Evolutionary conservation across 306 rosid genomes (phyloP), one percentile per base, ranked within the genome.

Genomic region (Rosa chinensis): DNA sequence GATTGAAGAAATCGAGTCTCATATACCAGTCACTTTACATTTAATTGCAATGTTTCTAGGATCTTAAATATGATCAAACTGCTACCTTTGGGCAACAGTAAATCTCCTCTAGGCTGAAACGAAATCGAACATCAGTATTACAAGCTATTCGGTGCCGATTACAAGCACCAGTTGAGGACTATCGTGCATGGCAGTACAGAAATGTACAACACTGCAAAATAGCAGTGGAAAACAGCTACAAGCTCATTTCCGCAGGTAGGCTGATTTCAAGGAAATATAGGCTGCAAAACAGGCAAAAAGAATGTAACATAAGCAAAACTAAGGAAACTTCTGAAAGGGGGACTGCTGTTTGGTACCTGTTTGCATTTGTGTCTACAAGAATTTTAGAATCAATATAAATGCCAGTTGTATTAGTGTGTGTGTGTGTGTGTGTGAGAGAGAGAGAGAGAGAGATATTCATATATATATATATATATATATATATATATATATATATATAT

Each of bases 251-350:
- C 86, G 85, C 84, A 4, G 99, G 98, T 80, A 95, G 83, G 89
- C 97, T 83, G 89, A 95, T 90, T 83, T 93, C 97, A 23, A 95
- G 94, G 81, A 95, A 93, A 82, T 95, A 90, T 4, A 93, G 89
- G 87, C 99, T 95, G 96, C 91, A 89, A 80, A 85, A 78, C 77
- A 80, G 79, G 75, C 44, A 83, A 79, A 10, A 20, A 40, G 73
- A 28, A 40, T 78, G 77, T 32, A 35, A 25, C 44, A 25, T 16
- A 70, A 18, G 25, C 67, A 58, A 75, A 39, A 25, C 71, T 45
- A 4, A 11, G 5, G 35, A 21, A 70, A n/a, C 10, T 64, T 39
- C 23, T 35, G 0, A 66, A 66, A 28, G 68, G 32, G 42, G n/a
- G 5, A 32, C 17, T 32, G 43, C 12, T 4, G 42, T 66, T 39